Percentiles rank a stretch among this genome's conserved stretches.
Conservation (phyloP, 2,329 filamentous ascomycete genomes). For the Epichloe uncinata region DNA sequence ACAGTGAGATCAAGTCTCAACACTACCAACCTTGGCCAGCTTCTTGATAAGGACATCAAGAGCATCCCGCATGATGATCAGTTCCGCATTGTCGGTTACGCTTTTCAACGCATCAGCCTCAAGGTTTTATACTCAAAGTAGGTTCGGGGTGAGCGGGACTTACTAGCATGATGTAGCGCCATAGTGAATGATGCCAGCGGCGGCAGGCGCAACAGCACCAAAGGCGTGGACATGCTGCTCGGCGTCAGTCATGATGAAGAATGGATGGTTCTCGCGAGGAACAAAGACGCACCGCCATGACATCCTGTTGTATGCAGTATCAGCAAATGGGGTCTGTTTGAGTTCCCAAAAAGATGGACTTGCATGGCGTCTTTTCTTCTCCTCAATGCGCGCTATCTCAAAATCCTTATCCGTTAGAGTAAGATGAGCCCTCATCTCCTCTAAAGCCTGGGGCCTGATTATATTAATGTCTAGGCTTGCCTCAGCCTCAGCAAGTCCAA, state of each 20-base stretch:
- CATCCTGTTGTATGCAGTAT: constrained; percentile 20
- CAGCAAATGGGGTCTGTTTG: constrained; percentile 2
- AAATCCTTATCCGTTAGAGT: constrained; percentile 70
- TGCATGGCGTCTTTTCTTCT: constrained; percentile 53
- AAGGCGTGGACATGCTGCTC: constrained; percentile 57
- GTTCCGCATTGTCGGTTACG: constrained; percentile 62
- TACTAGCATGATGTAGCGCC: constrained; percentile 23
- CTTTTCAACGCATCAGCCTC: background rate
- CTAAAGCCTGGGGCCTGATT: constrained; percentile 62
- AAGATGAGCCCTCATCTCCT: constrained; percentile 62
- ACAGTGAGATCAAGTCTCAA: too few species aligned
- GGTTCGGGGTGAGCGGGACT: too few species aligned
- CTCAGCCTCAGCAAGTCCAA: constrained; percentile 70
- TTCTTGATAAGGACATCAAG: constrained; percentile 66
- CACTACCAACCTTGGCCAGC: constrained; percentile 49
- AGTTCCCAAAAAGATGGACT: background rate
- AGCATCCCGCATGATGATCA: constrained; percentile 52
- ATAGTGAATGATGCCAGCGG: constrained; percentile 73
- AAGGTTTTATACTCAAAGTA: too few species aligned
- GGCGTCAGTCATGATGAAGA: constrained; percentile 13
- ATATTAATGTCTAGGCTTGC: constrained; percentile 61
- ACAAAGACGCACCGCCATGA: constrained; percentile 39
- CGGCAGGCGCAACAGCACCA: constrained; percentile 58
- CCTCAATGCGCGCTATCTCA: constrained; percentile 59
- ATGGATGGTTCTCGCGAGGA: background rate